Evolutionary conservation across 495 filamentous ascomycete species (phyloP).

Genomic region (Amorphotheca resinae): DNA sequence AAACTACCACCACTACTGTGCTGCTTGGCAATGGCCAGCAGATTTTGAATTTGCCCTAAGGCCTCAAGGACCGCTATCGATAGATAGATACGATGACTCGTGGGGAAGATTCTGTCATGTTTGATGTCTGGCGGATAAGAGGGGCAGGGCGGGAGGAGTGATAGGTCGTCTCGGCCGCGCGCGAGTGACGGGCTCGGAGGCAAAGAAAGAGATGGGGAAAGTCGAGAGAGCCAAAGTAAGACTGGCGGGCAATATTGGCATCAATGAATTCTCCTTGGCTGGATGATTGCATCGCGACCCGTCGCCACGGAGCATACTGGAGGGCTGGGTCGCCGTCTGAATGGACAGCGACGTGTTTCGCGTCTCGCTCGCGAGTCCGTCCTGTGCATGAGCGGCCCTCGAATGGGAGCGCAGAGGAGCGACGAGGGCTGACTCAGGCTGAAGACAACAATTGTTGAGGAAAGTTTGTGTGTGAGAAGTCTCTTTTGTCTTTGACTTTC

Average conservation of each 20-base stretch:
- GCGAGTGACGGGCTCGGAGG: no score
- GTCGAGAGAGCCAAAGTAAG: background rate
- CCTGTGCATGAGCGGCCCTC: slow-evolving; percentile 9
- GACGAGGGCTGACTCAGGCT: no score
- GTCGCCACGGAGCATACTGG: slow-evolving; percentile 12
- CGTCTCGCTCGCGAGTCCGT: slow-evolving; percentile 13
- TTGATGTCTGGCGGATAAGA: background rate
- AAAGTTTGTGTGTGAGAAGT: no score
- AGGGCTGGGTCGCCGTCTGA: slow-evolving; percentile 11
- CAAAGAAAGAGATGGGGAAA: background rate
- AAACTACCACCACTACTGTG: no score
- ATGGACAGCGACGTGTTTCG: slow-evolving; percentile 14
- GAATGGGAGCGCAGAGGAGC: slow-evolving; percentile 3
- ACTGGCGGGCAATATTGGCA: background rate
- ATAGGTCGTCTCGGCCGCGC: background rate
- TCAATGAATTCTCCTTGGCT: slow-evolving; percentile 1
- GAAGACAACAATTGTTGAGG: no score
- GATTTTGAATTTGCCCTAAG: no score
- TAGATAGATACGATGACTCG: background rate
- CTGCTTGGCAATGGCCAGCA: no score
- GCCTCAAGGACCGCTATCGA: slow-evolving; percentile 7
- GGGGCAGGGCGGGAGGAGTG: background rate
- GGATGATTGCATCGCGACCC: slow-evolving; percentile 13
- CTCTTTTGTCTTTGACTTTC: no score
- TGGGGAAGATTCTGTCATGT: background rate